Evolutionary conservation across 2,329 filamentous ascomycete genomes (phyloP).

Genomic region (Ophiostoma novo-ulmi): DNA sequence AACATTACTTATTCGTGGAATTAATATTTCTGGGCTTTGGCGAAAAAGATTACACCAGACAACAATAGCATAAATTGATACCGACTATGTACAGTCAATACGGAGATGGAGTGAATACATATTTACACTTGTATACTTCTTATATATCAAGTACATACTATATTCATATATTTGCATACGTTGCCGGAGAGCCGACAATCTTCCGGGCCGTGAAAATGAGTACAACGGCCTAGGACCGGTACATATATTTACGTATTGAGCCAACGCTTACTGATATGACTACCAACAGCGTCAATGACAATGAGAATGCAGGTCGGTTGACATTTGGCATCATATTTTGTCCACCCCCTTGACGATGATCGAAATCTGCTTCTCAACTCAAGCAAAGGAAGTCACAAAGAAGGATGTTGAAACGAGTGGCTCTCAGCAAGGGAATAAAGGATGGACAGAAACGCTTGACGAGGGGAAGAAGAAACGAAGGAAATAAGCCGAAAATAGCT

Average conservation of each 20-base stretch:
- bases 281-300: not conserved
- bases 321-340: not conserved
- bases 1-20: too few relatives aligned
- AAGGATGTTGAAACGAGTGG: not conserved
- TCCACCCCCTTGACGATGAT: not conserved
- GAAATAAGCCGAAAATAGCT: not conserved
- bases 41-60: not conserved
- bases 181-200: not conserved
- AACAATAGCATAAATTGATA: not conserved
- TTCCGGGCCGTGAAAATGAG: not conserved
- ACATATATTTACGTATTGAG: not conserved
- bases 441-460: conserved; percentile 4
- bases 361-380: conserved; percentile 3
- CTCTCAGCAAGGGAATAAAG: not conserved
- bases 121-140: too few relatives aligned
- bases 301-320: conserved; percentile 2
- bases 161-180: not conserved
- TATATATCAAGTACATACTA: not conserved
- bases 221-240: not conserved
- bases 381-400: not conserved
- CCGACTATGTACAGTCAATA: not conserved
- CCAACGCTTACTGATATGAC: not conserved
- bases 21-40: too few relatives aligned
- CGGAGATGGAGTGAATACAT: not conserved
- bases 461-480: conserved; percentile 8